phyloP scores from a whole-genome alignment of 371 early-diverging fungal genomes.

The Circinella minor region DNA sequence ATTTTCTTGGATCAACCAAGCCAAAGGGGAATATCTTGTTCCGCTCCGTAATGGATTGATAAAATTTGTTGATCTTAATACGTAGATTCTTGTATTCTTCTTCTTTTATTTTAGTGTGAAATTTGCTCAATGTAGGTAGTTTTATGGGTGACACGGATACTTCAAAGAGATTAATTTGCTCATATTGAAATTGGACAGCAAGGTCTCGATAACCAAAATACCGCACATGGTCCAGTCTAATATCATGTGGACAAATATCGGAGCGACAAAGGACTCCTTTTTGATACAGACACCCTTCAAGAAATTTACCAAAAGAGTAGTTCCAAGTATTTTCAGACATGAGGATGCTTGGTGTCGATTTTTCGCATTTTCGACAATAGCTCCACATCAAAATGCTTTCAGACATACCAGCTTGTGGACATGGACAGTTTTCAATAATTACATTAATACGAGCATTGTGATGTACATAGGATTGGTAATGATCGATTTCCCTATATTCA shows the following conservation, averaged over 20 bases:
- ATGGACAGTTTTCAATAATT: conserved; percentile 69
- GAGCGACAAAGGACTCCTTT: conserved; percentile 69
- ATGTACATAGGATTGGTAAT: conserved; percentile 89
- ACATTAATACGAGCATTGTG: conserved; percentile 82
- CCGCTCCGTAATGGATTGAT: conserved; percentile 74
- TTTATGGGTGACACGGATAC: conserved; percentile 86
- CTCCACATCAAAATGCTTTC: conserved; percentile 92
- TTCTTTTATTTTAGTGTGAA: conserved; percentile 63
- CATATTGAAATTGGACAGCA: conserved; percentile 80
- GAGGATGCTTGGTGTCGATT: conserved; percentile 72
- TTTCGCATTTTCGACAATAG: conserved; percentile 77
- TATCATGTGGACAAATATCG: conserved; percentile 84
- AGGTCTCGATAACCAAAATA: conserved; percentile 82
- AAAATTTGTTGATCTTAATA: conserved; percentile 69
- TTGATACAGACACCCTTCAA: conserved; percentile 90
- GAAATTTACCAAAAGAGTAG: conserved; percentile 95
- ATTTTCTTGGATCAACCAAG: conserved; percentile 65
- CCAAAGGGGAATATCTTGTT: conserved; percentile 71
- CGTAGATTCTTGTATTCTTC: conserved; percentile 64
- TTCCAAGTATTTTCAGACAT: conserved; percentile 93
- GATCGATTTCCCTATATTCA: conserved; percentile 74
- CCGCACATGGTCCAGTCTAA: conserved; percentile 81
- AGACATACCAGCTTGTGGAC: conserved; percentile 74
- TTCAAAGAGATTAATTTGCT: conserved; percentile 79
- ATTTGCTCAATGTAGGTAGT: conserved; percentile 67